These are phyloP conservation scores for Cenchrus fungigraminus DNA, from an alignment of 176 grass and related monocot species.

Conservation along the genomic window DNA sequence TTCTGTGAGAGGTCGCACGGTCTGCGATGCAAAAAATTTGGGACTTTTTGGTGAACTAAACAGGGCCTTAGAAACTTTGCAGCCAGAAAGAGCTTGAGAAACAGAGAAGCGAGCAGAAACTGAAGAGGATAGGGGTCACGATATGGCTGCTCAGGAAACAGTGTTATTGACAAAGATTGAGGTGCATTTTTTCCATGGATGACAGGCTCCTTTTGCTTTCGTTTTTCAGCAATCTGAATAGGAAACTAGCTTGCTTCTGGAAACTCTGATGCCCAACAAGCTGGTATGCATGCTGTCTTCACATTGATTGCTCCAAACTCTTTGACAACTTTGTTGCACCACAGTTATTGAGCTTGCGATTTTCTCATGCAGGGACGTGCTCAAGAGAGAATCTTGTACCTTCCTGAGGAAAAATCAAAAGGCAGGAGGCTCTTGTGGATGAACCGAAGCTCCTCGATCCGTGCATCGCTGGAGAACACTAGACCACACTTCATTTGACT, in stretches of 20 bases:
- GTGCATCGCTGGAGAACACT: too few species aligned
- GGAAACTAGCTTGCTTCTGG: neutral
- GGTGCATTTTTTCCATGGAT: constrained; percentile 15
- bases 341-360: neutral
- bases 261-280: neutral
- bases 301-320: constrained; percentile 4
- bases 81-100: constrained; percentile 43
- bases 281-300: constrained; percentile 2
- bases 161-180: constrained; percentile 67
- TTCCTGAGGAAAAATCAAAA: too few species aligned
- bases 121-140: constrained; percentile 44
- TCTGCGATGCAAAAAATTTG: too few species aligned
- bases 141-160: constrained; percentile 63
- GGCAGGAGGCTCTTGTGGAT: too few species aligned
- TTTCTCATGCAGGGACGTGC: constrained; percentile 58
- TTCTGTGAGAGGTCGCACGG: too few species aligned
- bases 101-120: constrained; percentile 57
- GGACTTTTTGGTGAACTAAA: too few species aligned
- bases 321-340: constrained; percentile 2
- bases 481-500: too few species aligned
- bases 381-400: constrained; percentile 37
- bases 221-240: neutral
- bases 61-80: too few species aligned
- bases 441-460: too few species aligned
- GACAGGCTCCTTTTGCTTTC: neutral